Evolutionary conservation across 768 basidiomycete species (phyloP), one percentile per base, ranked within the genome.

Genomic region (Amylocystis lapponica): DNA sequence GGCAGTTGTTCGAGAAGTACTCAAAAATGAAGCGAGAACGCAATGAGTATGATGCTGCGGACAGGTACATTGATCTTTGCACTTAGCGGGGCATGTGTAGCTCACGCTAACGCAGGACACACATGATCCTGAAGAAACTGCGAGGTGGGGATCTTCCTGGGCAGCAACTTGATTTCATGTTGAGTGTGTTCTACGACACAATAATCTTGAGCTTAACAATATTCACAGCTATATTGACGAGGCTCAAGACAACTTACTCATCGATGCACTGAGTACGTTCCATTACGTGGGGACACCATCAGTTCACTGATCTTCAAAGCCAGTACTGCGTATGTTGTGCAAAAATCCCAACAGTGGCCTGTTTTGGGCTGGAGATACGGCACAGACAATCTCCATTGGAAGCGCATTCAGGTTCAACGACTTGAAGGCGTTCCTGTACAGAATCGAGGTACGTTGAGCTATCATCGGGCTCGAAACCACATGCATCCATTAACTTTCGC

Each of bases 361-460:
- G 14, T 45, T 45, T 17, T 45, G 43, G 43, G 43, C 36, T 2
- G 86, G 86, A 0, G 86, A 88, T 54, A 86, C 86, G 0, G 83
- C 86, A 0, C 86, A 88, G 49, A 83, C 85, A 0, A 87, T 88
- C 29, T 78, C 82, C 0, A 72, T 75, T 1, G 86, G 85, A 2
- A 83, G 81, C 48, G 72, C 81, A 0, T 88, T 88, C 51, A 66
- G 78, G 9, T 88, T 88, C 55, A 66, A 81, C 42, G 82, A 86
- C 33, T 55, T 88, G 39, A 86, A 79, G 55, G 75, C 85, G 0
- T 84, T 83, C 49, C 49, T 84, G 22, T 76, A 72, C 44, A 69
- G 79, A 33, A 56, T 78, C 1, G 83, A 87, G 64, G 85, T 30
- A 33, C n/a, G 9, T 11, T 32, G 5, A 11, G 17, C 5, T 8